Conservation (phyloP, 2,329 filamentous ascomycete species). For the Acarospora socialis region DNA sequence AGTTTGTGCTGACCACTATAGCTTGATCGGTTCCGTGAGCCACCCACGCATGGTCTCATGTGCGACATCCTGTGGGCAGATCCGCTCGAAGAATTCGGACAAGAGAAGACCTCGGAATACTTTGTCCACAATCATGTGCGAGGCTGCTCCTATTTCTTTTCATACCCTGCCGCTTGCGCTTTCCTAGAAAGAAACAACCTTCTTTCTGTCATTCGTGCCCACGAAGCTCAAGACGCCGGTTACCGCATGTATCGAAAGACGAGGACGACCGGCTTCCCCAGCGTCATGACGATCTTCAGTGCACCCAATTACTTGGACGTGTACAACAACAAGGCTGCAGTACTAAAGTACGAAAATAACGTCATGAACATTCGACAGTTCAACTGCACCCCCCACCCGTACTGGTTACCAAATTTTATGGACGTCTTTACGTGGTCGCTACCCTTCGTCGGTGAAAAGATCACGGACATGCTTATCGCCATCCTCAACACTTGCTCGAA, state of each 20-base stretch:
- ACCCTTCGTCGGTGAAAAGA: slow-evolving; percentile 96
- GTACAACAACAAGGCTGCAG: slow-evolving; percentile 99
- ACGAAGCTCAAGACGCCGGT: slow-evolving; percentile 95
- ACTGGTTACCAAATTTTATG: slow-evolving; percentile 99
- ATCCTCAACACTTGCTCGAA: slow-evolving; percentile 99
- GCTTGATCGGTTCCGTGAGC: slow-evolving; percentile 96
- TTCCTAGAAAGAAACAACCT: slow-evolving; percentile 99
- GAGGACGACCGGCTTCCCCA: slow-evolving; percentile 91
- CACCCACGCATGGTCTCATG: slow-evolving; percentile 94
- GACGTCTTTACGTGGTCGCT: slow-evolving; percentile 99
- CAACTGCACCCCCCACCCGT: slow-evolving; percentile 97
- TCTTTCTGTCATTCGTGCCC: slow-evolving; percentile 88
- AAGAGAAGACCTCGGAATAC: slow-evolving; percentile 96
- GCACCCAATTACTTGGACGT: slow-evolving; percentile 97
- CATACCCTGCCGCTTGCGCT: slow-evolving; percentile 88
- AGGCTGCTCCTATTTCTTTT: slow-evolving; percentile 98
- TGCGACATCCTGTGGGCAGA: slow-evolving; percentile 99
- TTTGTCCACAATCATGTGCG: slow-evolving; percentile 97
- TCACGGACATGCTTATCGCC: slow-evolving; percentile 97
- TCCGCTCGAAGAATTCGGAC: slow-evolving; percentile 92
- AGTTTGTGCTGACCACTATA: slow-evolving; percentile 26
- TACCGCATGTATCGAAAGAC: slow-evolving; percentile 99
- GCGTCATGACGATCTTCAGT: slow-evolving; percentile 99
- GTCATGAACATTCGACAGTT: slow-evolving; percentile 99
- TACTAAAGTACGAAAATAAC: slow-evolving; percentile 98